phyloP scores from a whole-genome alignment of 2,329 filamentous ascomycete genomes.

The Penicillium digitatum region DNA sequence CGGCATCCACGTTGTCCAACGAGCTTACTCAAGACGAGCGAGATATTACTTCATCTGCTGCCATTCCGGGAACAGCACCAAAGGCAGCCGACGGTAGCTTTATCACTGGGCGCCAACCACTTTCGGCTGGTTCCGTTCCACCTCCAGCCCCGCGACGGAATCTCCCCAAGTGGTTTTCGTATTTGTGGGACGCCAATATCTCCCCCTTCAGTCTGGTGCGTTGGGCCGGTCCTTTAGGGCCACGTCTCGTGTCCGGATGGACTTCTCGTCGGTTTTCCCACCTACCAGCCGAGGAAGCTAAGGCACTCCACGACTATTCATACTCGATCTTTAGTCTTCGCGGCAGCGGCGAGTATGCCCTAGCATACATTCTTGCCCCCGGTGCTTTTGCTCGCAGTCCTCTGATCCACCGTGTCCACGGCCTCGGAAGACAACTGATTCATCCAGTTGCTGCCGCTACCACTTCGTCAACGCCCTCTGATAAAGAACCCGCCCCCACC shows the following conservation, averaged over 20 bases:
- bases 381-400: slow-evolving; percentile 88
- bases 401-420: slow-evolving; percentile 79
- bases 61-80: slow-evolving; percentile 24
- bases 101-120: slow-evolving; percentile 44
- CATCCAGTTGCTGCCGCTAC: slow-evolving; percentile 9
- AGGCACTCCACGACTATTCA: slow-evolving; percentile 85
- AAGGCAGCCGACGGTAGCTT: slow-evolving; percentile 53
- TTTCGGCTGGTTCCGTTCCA: slow-evolving; percentile 37
- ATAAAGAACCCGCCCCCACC: slow-evolving; percentile 32
- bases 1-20: slow-evolving; percentile 66
- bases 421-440: slow-evolving; percentile 70
- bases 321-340: slow-evolving; percentile 91
- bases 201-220: slow-evolving; percentile 91
- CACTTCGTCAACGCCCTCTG: slow-evolving; percentile 17
- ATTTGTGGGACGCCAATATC: slow-evolving; percentile 95
- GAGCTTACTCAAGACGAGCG: slow-evolving; percentile 76
- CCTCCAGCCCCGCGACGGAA: slow-evolving; percentile 55
- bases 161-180: slow-evolving; percentile 80
- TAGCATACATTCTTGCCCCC: slow-evolving; percentile 88
- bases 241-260: slow-evolving; percentile 90
- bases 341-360: slow-evolving; percentile 88
- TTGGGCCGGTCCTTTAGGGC: slow-evolving; percentile 82
- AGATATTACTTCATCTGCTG: slow-evolving; percentile 32
- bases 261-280: slow-evolving; percentile 89
- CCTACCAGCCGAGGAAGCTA: slow-evolving; percentile 71